These are phyloP conservation scores for Neonectria ditissima DNA, from an alignment of 2,329 filamentous ascomycete genomes.

Conservation along the genomic window DNA sequence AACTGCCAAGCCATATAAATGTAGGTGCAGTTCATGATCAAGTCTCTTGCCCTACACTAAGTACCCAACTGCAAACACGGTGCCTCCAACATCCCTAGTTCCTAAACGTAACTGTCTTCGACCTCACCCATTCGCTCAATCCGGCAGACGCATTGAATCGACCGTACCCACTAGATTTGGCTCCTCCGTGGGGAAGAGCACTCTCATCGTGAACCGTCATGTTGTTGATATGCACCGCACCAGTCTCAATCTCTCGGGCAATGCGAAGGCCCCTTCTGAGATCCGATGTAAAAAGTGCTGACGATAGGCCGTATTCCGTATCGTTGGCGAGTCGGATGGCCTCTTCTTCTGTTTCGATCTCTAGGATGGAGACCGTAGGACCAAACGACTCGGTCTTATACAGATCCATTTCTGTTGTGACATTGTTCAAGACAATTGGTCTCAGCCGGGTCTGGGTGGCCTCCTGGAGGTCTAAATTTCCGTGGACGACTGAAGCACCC, in stretches of 20 bases:
- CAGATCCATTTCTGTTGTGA: constrained; percentile 75
- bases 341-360: constrained; percentile 76
- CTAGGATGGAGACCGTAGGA: constrained; percentile 76
- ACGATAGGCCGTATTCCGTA: constrained; percentile 80
- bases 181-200: constrained; percentile 73
- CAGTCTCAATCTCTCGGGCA: constrained; percentile 74
- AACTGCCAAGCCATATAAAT: too few species aligned
- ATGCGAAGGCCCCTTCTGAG: constrained; percentile 69
- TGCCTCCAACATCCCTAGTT: constrained; percentile 37
- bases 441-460: constrained; percentile 60
- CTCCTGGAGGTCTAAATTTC: constrained; percentile 50
- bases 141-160: constrained; percentile 67
- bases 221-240: constrained; percentile 75
- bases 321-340: constrained; percentile 82
- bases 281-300: constrained; percentile 79
- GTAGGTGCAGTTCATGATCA: neutral
- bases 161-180: constrained; percentile 73
- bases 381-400: constrained; percentile 83
- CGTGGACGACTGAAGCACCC: constrained; percentile 67
- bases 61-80: neutral
- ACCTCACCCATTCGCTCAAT: constrained; percentile 71
- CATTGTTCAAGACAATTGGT: constrained; percentile 75
- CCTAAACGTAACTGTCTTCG: constrained; percentile 72
- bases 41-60: neutral
- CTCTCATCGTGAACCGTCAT: constrained; percentile 75